Conservation (phyloP, 2,329 filamentous ascomycete genomes). For the Plectosphaerella plurivora region DNA sequence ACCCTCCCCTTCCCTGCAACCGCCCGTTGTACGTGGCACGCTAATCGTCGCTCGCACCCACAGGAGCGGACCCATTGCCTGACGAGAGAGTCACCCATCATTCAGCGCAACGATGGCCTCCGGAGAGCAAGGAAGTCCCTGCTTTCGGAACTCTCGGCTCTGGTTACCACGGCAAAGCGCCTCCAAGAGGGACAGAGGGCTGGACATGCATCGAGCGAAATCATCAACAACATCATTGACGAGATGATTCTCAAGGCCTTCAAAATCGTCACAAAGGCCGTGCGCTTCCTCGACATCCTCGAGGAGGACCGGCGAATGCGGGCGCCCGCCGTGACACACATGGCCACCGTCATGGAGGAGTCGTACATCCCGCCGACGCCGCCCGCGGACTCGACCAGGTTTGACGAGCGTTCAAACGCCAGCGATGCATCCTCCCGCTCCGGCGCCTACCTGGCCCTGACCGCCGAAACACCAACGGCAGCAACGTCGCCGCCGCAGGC, state of each 20-base stretch:
- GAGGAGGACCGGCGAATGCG: conserved; percentile 56
- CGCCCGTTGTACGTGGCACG: background rate
- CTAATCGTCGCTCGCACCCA: conserved; percentile 4
- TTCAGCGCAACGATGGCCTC: conserved; percentile 71
- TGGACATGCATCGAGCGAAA: conserved; percentile 40
- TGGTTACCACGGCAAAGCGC: conserved; percentile 85
- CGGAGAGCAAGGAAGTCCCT: conserved; percentile 81
- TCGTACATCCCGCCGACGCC: conserved; percentile 57
- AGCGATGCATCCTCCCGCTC: conserved; percentile 36
- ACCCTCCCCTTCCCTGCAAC: background rate
- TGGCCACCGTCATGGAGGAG: conserved; percentile 58
- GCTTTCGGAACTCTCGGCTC: conserved; percentile 79
- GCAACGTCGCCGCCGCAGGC: conserved; percentile 27
- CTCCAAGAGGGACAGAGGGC: conserved; percentile 69
- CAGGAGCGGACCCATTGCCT: conserved; percentile 87
- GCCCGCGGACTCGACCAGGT: conserved; percentile 52
- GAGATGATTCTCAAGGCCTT: conserved; percentile 93
- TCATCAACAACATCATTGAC: conserved; percentile 75
- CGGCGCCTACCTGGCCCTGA: conserved; percentile 18
- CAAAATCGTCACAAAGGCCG: conserved; percentile 86
- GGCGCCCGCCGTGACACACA: conserved; percentile 50
- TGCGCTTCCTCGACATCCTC: conserved; percentile 84
- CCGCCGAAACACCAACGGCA: conserved; percentile 10
- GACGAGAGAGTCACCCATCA: conserved; percentile 71
- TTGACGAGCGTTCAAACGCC: conserved; percentile 32